Percentiles rank a stretch among this genome's conserved stretches.
These are phyloP conservation scores for Coemansia sp. DNA, from an alignment of 371 early-diverging fungal genomes.

Conservation along the genomic window DNA sequence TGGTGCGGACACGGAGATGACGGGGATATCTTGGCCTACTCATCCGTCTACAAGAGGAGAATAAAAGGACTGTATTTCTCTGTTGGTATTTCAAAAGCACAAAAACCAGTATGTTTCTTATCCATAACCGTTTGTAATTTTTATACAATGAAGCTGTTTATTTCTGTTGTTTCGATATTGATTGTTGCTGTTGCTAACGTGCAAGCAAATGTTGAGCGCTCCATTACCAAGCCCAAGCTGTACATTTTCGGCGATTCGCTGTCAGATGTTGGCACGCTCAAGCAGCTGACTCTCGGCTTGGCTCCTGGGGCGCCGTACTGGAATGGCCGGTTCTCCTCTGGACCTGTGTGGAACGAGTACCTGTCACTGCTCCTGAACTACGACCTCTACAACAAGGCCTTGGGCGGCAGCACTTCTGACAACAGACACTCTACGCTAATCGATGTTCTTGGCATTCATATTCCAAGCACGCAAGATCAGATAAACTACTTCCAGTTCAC, in stretches of 20 bases:
- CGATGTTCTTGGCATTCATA: slow-evolving; percentile 10
- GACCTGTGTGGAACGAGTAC: slow-evolving; percentile 56
- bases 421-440: slow-evolving; percentile 15
- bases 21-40: not conserved
- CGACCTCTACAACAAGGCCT: slow-evolving; percentile 35
- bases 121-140: not conserved
- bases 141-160: slow-evolving; percentile 20
- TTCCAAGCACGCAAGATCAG: slow-evolving; percentile 33
- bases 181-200: slow-evolving; percentile 2
- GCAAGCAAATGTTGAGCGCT: slow-evolving; percentile 6
- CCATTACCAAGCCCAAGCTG: slow-evolving; percentile 17
- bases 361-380: slow-evolving; percentile 18
- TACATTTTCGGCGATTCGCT: slow-evolving; percentile 53
- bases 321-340: slow-evolving; percentile 53
- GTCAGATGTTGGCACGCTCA: slow-evolving; percentile 50
- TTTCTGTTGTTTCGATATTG: not conserved
- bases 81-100: not conserved
- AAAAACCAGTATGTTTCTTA: not conserved
- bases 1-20: slow-evolving; percentile 1
- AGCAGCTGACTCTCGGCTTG: slow-evolving; percentile 36
- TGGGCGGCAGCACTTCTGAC: slow-evolving; percentile 40
- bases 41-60: not conserved
- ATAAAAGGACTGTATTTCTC: not conserved
- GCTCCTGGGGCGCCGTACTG: slow-evolving; percentile 46
- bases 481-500: slow-evolving; percentile 33